phyloP scores from a whole-genome alignment of 2,329 filamentous ascomycete genomes.

The Ophidiomyces ophidiicola region DNA sequence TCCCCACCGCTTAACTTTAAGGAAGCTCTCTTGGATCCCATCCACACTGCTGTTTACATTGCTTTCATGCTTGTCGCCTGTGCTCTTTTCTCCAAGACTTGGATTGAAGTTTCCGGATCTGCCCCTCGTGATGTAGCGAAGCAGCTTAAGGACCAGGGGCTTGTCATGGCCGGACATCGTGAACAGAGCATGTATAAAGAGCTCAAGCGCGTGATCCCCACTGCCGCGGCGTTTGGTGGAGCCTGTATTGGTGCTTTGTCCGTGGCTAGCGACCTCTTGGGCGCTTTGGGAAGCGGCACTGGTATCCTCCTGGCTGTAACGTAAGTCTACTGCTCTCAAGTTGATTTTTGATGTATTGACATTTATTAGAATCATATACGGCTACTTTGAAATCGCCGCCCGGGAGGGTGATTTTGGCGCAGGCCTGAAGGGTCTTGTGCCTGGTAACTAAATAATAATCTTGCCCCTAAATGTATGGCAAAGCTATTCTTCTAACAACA shows the following conservation, averaged over 20 bases:
- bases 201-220: conserved; percentile 97
- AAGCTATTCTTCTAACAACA: not conserved
- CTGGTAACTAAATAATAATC: conserved; percentile 30
- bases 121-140: conserved; percentile 97
- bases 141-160: conserved; percentile 98
- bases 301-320: conserved; percentile 97
- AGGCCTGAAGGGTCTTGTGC: conserved; percentile 57
- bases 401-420: conserved; percentile 86
- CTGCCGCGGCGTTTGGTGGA: conserved; percentile 93
- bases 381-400: conserved; percentile 97
- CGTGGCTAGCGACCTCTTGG: conserved; percentile 87
- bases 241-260: conserved; percentile 97
- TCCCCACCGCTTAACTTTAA: conserved; percentile 95
- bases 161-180: conserved; percentile 98
- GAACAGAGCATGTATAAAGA: conserved; percentile 99
- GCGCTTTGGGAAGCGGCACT: conserved; percentile 89
- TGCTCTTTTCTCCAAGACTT: conserved; percentile 98
- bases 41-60: conserved; percentile 92
- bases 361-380: conserved; percentile 79
- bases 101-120: conserved; percentile 98
- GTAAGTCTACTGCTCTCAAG: conserved; percentile 47
- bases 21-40: conserved; percentile 89
- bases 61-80: conserved; percentile 96
- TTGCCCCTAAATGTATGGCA: conserved; percentile 3
- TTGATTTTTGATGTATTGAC: conserved; percentile 1